Conservation (phyloP, 345 rosid species). For the Triadica sebifera region DNA sequence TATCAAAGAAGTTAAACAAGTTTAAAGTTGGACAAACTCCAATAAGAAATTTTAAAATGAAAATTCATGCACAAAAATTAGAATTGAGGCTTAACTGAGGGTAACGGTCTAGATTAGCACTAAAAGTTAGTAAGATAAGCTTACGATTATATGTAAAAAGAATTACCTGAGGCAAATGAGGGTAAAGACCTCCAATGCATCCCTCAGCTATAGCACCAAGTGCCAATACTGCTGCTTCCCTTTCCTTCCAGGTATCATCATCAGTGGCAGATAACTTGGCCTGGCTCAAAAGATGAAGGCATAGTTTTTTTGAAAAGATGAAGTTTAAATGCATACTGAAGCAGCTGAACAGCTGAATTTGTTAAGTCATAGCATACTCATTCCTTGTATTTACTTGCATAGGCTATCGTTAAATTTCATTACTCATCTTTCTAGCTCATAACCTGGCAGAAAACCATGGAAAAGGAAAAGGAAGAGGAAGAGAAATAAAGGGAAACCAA, state of each 20-base stretch:
- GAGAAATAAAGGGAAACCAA: neutral
- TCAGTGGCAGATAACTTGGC: slow-evolving; percentile 1
- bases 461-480: neutral
- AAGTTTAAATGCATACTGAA: slow-evolving; percentile 4
- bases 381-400: neutral
- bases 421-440: neutral
- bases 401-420: too few species aligned
- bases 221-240: slow-evolving; percentile 6
- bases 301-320: neutral
- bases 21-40: neutral
- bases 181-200: slow-evolving; percentile 2
- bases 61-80: neutral
- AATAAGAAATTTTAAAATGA: neutral
- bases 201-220: slow-evolving; percentile 7
- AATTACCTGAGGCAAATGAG: slow-evolving; percentile 7
- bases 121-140: neutral
- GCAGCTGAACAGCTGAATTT: neutral
- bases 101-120: neutral
- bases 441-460: neutral
- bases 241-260: slow-evolving; percentile 7
- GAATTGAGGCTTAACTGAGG: neutral
- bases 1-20: neutral
- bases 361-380: neutral
- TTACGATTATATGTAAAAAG: too few species aligned
- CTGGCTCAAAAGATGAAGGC: neutral